These are phyloP conservation scores for Rutstroemia sydowiana DNA, from an alignment of 2,329 filamentous ascomycete genomes.

Conservation along the genomic window DNA sequence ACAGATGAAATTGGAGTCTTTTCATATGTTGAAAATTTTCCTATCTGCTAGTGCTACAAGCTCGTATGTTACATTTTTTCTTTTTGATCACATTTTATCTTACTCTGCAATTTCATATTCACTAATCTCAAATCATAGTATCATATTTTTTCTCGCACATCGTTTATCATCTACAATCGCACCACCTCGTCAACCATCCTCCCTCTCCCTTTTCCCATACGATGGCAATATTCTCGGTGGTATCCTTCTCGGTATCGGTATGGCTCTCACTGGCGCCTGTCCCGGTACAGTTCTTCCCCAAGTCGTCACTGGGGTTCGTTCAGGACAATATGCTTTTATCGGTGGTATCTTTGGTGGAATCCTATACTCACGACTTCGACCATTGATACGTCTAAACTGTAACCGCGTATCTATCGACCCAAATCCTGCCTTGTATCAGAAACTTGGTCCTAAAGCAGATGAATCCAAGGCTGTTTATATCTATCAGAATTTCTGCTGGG, in stretches of 20 bases:
- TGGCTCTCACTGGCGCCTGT: slow-evolving; percentile 58
- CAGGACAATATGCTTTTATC: slow-evolving; percentile 44
- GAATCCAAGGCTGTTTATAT: slow-evolving; percentile 8
- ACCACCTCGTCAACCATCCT: slow-evolving; percentile 5
- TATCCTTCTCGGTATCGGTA: slow-evolving; percentile 53
- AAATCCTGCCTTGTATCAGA: slow-evolving; percentile 20
- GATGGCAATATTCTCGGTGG: slow-evolving; percentile 62
- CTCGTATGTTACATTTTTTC: slow-evolving; percentile 52
- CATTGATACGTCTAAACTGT: slow-evolving; percentile 6
- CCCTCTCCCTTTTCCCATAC: slow-evolving; percentile 41
- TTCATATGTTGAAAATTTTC: slow-evolving; percentile 60
- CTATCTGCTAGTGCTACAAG: slow-evolving; percentile 54
- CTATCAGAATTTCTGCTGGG: slow-evolving; percentile 19
- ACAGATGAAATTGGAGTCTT: slow-evolving; percentile 54
- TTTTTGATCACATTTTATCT: neutral
- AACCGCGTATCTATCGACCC: neutral
- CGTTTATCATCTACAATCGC: slow-evolving; percentile 1
- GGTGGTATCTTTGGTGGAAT: slow-evolving; percentile 52
- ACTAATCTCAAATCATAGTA: slow-evolving; percentile 28
- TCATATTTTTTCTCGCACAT: slow-evolving; percentile 36
- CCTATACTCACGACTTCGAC: slow-evolving; percentile 30
- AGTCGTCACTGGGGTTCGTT: slow-evolving; percentile 44
- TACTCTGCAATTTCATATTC: neutral
- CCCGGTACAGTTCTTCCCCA: slow-evolving; percentile 59
- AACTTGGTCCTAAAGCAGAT: slow-evolving; percentile 2